Base-by-base conservation (phyloP, 225 moss, liverwort and hornwort species). In the Rhytidiadelphus loreus region DNA sequence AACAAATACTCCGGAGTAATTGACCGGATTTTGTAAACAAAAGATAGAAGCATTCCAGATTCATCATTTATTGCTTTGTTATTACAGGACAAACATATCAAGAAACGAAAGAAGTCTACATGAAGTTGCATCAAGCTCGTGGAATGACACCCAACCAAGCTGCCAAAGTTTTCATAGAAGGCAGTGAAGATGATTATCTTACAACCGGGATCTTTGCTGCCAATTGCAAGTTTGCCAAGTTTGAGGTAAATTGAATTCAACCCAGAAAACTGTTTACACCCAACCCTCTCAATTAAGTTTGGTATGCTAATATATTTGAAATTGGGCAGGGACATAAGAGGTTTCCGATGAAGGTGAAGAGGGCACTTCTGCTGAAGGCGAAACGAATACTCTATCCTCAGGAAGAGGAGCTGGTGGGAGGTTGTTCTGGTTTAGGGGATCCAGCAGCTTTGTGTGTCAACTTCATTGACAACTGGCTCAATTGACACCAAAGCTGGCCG, bases 81-180 rank as follows among this genome's bases (percentile, higher is more conserved):
- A 23, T 88, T 71, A 32, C 16, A 92, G 92, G 92, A 48, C 92
- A 92, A 92, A 92, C 92, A 8, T 92, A 91, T 61, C 91, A 88
- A 86, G 92, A 92, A 66, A 89, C 92, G 1, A 92, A 91, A 81
- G 71, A 89, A 81, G 87, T 89, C 11, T 92, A 92, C n/a, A 48
- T 91, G 87, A 92, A 91, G 73, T 65, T 92, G 68, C 85, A 92
- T 65, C 43, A 89, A 87, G 92, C 92, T 53, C 92, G 69, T 59
- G 89, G 91, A 33, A 87, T 84, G 88, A 89, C 87, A 58, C 89
- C 91, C 25, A 87, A 46, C 48, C 84, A 89, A 85, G 92, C 90
- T n/a, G 28, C 91, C 39, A 85, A 69, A 77, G 71, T 87, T 23
- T 92, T 91, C 48, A 75, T 92, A 20, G 83, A 91, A 73, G 92